Percentiles rank a stretch among this genome's conserved stretches.
Evolutionary conservation across 495 filamentous ascomycete species (phyloP).

Genomic region (Penicillium cataractarum): DNA sequence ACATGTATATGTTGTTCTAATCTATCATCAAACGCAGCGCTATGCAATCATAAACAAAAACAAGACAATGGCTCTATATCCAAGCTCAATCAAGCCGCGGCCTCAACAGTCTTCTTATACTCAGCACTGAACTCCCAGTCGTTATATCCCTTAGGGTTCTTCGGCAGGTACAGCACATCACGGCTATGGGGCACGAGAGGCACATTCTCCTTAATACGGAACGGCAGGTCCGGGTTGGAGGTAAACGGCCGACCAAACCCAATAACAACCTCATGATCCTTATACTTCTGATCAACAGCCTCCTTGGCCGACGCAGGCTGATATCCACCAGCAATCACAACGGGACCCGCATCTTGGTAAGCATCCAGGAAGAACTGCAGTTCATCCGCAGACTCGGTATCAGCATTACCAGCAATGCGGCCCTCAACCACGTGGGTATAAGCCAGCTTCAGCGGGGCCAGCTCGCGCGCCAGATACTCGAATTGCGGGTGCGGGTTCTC

Average conservation of each 20-base stretch:
- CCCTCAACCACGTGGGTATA: constrained; percentile 69
- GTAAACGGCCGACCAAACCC: constrained; percentile 69
- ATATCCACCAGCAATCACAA: constrained; percentile 67
- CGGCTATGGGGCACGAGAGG: constrained; percentile 59
- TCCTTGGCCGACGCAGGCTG: constrained; percentile 47
- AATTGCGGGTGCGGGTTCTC: constrained; percentile 65
- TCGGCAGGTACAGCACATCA: constrained; percentile 58
- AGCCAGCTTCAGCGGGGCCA: constrained; percentile 60
- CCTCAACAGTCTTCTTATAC: constrained; percentile 38
- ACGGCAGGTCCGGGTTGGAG: constrained; percentile 72
- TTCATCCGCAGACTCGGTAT: constrained; percentile 45
- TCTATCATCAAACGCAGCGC: constrained; percentile 9
- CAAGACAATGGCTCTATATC: neutral
- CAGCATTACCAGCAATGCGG: constrained; percentile 49
- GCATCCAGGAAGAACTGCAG: constrained; percentile 53
- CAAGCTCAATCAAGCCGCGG: constrained; percentile 23
- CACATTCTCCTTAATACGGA: constrained; percentile 60
- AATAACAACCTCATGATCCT: constrained; percentile 54
- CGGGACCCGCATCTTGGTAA: constrained; percentile 49
- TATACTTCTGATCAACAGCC: constrained; percentile 57
- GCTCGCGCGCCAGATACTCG: constrained; percentile 53
- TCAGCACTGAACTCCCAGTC: constrained; percentile 56
- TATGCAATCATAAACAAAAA: constrained; percentile 16
- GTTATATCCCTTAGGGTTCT: constrained; percentile 59
- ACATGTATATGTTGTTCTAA: neutral